Evolutionary conservation across 257 asterid species (phyloP), one percentile per base, ranked within the genome.

Genomic region (Echium plantagineum): DNA sequence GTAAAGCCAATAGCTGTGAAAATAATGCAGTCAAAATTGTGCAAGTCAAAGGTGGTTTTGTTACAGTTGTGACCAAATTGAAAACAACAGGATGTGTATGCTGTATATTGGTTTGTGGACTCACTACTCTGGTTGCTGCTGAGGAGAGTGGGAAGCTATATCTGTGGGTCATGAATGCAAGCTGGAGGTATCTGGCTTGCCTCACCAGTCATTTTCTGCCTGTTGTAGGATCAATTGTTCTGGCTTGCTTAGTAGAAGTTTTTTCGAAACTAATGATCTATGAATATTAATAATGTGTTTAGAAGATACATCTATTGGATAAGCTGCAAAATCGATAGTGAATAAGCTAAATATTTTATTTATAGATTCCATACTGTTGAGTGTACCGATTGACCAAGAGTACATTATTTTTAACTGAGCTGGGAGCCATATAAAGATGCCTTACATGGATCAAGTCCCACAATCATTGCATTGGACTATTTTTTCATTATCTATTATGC

Each of bases 151-250:
- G 97, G 72, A 84, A 76, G 75, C 85, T 86, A 69, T 77, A 81
- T 75, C 71, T 93, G 55, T 93, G 98, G 98, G 61, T 69, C 73
- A 85, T 93, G 97, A 78, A 86, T 78, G 71, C 91, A 60, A 77
- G 49, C 62, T 89, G 97, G 97, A 93, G 98, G 97, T 93, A 76
- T 71, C 32, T 49, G 15, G 28, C 62, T 46, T 65, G 21, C 21
- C 57, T 55, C 55, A 16, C 19, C 26, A 42, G n/a, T 38, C 7
- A 28, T 64, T 64, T 47, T 32, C 17, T 66, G 21, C 9, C 26
- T 49, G 19, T 9, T 61, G 30, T 18, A 48, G 4, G 9, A 3
- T 46, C 56, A 52, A 16, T 8, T 52, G 26, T 24, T 24, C 5
- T n/a, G n/a, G n/a, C n/a, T n/a, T n/a, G n/a, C n/a, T n/a, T n/a